A percentile compares a stretch with the other conserved stretches of the same genome.
phyloP scores from a whole-genome alignment of 1,139 yeast species.

The Spathaspora sp. region DNA sequence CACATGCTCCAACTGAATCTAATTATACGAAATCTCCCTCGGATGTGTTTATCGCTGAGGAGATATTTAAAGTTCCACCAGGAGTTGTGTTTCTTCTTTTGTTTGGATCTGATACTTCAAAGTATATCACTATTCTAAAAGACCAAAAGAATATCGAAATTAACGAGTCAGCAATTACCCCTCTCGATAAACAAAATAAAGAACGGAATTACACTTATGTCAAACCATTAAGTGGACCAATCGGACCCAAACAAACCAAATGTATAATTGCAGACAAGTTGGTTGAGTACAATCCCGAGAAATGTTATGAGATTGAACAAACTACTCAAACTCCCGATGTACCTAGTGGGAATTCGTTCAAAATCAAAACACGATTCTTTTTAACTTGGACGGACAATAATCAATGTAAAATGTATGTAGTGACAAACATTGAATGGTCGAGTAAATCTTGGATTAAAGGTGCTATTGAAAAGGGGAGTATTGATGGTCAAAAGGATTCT shows the following conservation, averaged over 20 bases:
- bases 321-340: slow-evolving; percentile 87
- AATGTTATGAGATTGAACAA: slow-evolving; percentile 59
- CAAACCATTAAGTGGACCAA: slow-evolving; percentile 78
- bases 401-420: slow-evolving; percentile 58
- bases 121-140: slow-evolving; percentile 53
- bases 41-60: slow-evolving; percentile 66
- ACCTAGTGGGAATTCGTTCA: slow-evolving; percentile 86
- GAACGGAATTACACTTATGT: slow-evolving; percentile 66
- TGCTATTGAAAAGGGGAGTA: slow-evolving; percentile 87
- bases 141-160: slow-evolving; percentile 75
- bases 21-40: slow-evolving; percentile 52
- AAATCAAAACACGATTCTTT: slow-evolving; percentile 64
- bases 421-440: slow-evolving; percentile 80
- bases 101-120: slow-evolving; percentile 71
- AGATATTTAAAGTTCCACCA: slow-evolving; percentile 67
- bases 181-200: slow-evolving; percentile 27
- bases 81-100: slow-evolving; percentile 72
- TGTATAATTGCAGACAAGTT: slow-evolving; percentile 76
- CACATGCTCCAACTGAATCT: slow-evolving; percentile 37
- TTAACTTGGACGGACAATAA: slow-evolving; percentile 80
- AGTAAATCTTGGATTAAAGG: slow-evolving; percentile 94
- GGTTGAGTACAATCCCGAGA: slow-evolving; percentile 60
- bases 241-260: slow-evolving; percentile 93
- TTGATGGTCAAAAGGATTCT: slow-evolving; percentile 83
- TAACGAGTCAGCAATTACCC: slow-evolving; percentile 49